Evolutionary conservation across 768 basidiomycete species (phyloP).

Genomic region (Boletus tomentosulus): DNA sequence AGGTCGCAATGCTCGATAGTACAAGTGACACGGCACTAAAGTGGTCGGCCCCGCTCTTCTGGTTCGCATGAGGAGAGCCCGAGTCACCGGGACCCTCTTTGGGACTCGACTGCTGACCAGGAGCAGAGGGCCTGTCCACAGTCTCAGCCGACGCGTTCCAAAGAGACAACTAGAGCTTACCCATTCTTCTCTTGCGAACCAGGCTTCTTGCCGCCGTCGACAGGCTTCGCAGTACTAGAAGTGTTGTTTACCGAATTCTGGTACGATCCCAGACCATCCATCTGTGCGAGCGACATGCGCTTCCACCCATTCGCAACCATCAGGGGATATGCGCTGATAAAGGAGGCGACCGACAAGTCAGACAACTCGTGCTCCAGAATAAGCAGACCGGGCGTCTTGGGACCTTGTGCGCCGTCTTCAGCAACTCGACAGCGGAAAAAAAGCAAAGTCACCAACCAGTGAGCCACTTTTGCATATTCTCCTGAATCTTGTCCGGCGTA

Average conservation of each 20-base stretch:
- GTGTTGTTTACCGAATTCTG: constrained; percentile 40
- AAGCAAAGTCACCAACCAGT: constrained; percentile 34
- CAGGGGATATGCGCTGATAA: constrained; percentile 60
- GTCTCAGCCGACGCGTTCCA: constrained; percentile 1
- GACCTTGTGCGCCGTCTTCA: constrained; percentile 32
- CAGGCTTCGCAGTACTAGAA: constrained; percentile 22
- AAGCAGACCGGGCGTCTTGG: constrained; percentile 75
- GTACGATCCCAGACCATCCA: constrained; percentile 40
- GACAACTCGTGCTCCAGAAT: constrained; percentile 83
- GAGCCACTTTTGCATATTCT: constrained; percentile 53
- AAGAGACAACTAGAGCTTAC: constrained; percentile 6
- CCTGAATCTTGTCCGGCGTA: constrained; percentile 43
- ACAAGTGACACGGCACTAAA: constrained; percentile 18
- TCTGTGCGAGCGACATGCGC: constrained; percentile 48
- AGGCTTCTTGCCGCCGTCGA: constrained; percentile 17
- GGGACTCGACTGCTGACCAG: not conserved
- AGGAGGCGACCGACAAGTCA: constrained; percentile 55
- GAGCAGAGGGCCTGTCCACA: constrained; percentile 2
- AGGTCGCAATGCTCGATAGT: constrained; percentile 21
- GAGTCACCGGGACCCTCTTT: constrained; percentile 10
- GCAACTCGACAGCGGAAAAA: not conserved
- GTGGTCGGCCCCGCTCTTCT: constrained; percentile 32
- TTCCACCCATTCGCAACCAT: constrained; percentile 72
- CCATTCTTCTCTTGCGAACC: not conserved
- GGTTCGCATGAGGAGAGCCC: constrained; percentile 26